Evolutionary conservation across 768 basidiomycete genomes (phyloP), one percentile per base, ranked within the genome.

Genomic region (Hydnomerulius pinastri): DNA sequence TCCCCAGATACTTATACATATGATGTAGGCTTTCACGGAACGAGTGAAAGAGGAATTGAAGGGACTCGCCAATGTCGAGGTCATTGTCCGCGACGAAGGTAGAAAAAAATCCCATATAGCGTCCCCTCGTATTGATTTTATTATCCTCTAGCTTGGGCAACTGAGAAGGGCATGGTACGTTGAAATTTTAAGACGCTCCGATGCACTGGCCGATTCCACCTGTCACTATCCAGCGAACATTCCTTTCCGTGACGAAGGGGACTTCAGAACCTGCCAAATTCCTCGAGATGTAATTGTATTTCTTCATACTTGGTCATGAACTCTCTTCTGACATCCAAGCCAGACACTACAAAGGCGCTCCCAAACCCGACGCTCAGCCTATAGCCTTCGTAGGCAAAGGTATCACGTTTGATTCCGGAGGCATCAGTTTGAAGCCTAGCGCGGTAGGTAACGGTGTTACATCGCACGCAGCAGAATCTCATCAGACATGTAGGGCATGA

Each of bases 351-450:
- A 85, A 85, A 27, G 90, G 90, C n/a, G 85, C 81, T 1, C 63
- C 78, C 3, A 69, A 76, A 48, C 72, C 76, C 54, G 69, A 77
- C 43, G 82, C 73, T 0, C 74, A 74, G 46, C 90, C 90, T 3
- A 73, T 90, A 12, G 86, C 82, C 3, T 76, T 91, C 52, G 89
- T 94, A 29, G 92, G 92, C 28, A 93, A 94, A 65, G 92, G 92
- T 53, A 85, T 94, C 63, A 92, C 91, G 13, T 95, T 94, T 56
- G 91, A 95, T 67, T 83, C 84, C 3, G 91, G 91, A 75, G 90
- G 90, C 57, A 92, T 92, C 67, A 87, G 86, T 51, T 71, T 95
- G 67, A 94, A 94, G 70, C 82, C 88, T n/a, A 63, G 77, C 28
- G 76, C 77, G 28, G 89, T 85, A 53, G 59, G 81, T 75, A 6